phyloP scores from a whole-genome alignment of 2,329 filamentous ascomycete species.

The Triangularia setosa region DNA sequence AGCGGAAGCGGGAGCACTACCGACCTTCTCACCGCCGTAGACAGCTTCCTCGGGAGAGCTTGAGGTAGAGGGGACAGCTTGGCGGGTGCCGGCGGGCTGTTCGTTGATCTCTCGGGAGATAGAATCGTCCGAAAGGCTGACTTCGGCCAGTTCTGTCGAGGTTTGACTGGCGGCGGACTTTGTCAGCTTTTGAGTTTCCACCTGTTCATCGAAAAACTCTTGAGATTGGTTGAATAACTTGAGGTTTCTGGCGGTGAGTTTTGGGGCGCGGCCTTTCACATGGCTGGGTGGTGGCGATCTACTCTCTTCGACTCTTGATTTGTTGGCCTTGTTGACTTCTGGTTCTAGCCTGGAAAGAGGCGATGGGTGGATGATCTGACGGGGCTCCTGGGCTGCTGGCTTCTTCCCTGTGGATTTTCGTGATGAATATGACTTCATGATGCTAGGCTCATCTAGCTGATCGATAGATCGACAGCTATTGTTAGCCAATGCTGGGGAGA shows the following conservation, averaged over 20 bases:
- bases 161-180: neutral
- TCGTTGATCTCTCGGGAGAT: too few species aligned
- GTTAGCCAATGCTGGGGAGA: neutral
- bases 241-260: neutral
- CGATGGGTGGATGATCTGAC: neutral
- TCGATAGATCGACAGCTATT: neutral
- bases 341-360: neutral
- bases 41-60: too few species aligned
- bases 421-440: neutral
- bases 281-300: neutral
- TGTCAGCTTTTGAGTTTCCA: neutral
- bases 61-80: too few species aligned
- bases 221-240: neutral
- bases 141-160: neutral
- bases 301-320: neutral
- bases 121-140: neutral
- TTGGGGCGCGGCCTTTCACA: neutral
- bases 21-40: too few species aligned
- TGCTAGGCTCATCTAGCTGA: neutral
- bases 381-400: neutral
- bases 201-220: neutral
- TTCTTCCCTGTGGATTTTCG: neutral
- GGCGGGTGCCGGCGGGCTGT: too few species aligned
- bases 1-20: too few species aligned
- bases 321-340: neutral